Base-by-base conservation (phyloP, 73 alveolate genomes). In the Tetrahymena malaccensis region DNA sequence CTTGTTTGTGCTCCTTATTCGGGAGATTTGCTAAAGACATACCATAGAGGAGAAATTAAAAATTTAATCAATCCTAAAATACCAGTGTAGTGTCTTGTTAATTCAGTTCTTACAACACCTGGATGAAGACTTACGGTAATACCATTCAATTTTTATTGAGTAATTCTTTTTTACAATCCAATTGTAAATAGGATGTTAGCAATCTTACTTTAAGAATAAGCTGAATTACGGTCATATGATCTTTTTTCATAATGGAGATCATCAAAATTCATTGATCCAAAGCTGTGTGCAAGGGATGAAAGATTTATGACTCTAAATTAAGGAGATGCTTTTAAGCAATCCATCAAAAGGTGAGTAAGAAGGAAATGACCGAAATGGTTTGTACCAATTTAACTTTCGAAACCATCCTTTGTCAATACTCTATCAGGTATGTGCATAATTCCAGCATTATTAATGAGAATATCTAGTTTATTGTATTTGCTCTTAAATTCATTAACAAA, bases 371-470 rank as follows among this genome's bases (percentile, higher is more conserved):
- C 97, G 33, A 95, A 95, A 35, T 95, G 95, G 55, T 95, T 95
- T 17, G 97, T 95, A 13, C 95, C 95, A 85, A 95, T 84, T 85
- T 56, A 89, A 16, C 93, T 27, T 85, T 95, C 95, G 44, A 85
- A 94, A 43, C 94, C 94, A 34, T 95, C 50, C 34, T 95, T 95
- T 34, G 58, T 95, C 35, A 85, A 95, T 15, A 50, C 55, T 11
- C 33, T 85, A 55, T 93, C 31, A 50, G 95, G 94, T 33, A 43
- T 33, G 43, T 94, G 95, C 35, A 95, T 95, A 13, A 95, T 95
- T 34, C 97, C 97, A 33, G 97, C 97, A 95, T 95, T 95, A 33
- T 95, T 95, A 31, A 95, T 89, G 33, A 95, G 95, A 43, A 89
- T 95, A 37, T 95, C 97, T 21, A 95, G 43, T 11, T 35, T 34